These are phyloP conservation scores for Linum trigynum DNA, from an alignment of 345 rosid genomes.

Conservation along the genomic window DNA sequence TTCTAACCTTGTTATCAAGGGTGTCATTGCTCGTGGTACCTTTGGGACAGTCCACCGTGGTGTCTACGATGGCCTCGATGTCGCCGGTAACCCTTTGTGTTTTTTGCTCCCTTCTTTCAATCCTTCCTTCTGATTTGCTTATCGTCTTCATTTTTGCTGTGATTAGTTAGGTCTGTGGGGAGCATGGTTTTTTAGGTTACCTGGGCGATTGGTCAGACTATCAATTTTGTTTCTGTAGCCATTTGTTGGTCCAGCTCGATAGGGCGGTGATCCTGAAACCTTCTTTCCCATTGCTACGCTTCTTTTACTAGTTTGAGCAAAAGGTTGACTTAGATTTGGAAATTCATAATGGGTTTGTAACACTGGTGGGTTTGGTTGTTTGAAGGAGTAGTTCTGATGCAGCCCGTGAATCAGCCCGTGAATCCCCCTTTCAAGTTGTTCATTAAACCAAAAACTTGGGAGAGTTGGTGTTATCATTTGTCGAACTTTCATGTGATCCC, in stretches of 20 bases:
- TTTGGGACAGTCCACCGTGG: constrained; percentile 99
- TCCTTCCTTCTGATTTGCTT: background rate
- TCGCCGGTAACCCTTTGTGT: constrained; percentile 62
- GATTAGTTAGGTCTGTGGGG: background rate
- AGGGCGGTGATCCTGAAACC: background rate
- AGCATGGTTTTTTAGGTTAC: background rate
- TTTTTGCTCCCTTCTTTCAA: background rate
- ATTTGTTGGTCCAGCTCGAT: background rate
- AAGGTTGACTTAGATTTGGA: constrained; percentile 10
- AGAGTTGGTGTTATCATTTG: constrained; percentile 22
- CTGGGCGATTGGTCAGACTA: background rate
- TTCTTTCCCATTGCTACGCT: background rate
- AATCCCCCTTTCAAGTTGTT: constrained; percentile 31
- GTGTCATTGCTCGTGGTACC: constrained; percentile 92
- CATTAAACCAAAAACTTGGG: constrained; percentile 27
- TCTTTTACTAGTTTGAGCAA: constrained; percentile 8
- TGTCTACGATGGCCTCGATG: constrained; percentile 72
- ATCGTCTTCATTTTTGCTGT: background rate
- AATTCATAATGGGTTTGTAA: constrained; percentile 1
- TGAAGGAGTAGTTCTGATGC: constrained; percentile 30
- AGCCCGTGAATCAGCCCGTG: constrained; percentile 51
- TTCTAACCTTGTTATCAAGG: constrained; percentile 68
- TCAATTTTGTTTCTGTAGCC: constrained; percentile 6
- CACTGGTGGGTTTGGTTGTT: constrained; percentile 15
- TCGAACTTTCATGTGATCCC: constrained; percentile 47